phyloP scores from a whole-genome alignment of 1,139 yeast genomes.

The Taphrina deformans region DNA sequence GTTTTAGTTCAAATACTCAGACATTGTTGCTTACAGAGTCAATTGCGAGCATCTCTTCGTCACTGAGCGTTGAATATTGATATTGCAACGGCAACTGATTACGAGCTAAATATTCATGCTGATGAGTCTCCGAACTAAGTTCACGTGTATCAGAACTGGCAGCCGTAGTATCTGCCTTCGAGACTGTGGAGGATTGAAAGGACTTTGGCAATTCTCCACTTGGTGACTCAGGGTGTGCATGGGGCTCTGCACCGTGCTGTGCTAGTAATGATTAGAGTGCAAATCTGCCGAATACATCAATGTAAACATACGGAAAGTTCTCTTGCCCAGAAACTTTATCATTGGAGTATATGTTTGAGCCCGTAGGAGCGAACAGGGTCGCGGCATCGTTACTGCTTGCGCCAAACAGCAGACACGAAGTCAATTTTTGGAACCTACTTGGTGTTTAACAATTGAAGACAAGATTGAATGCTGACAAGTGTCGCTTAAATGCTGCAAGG shows the following conservation, averaged over 20 bases:
- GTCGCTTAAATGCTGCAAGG: too few relatives aligned
- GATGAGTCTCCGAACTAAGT: too few relatives aligned
- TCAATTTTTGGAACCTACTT: too few relatives aligned
- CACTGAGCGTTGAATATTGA: background rate
- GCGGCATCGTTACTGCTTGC: too few relatives aligned
- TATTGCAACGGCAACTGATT: background rate
- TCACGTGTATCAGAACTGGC: too few relatives aligned
- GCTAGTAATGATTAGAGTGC: background rate
- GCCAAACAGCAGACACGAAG: too few relatives aligned
- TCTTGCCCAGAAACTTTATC: slow-evolving; percentile 15
- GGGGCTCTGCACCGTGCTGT: background rate
- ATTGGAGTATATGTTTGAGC: background rate
- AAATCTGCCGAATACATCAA: background rate
- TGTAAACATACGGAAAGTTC: background rate
- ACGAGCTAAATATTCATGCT: background rate
- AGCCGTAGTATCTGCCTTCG: too few relatives aligned
- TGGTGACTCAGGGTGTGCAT: slow-evolving; percentile 4
- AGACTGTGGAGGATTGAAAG: too few relatives aligned
- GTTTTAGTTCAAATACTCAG: background rate
- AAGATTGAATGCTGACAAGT: too few relatives aligned
- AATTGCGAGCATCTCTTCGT: slow-evolving; percentile 14
- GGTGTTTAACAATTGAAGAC: too few relatives aligned
- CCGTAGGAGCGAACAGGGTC: background rate
- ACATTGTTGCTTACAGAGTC: background rate
- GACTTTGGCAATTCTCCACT: background rate